phyloP scores from a whole-genome alignment of 768 basidiomycete species.

The Mycena galericulata region DNA sequence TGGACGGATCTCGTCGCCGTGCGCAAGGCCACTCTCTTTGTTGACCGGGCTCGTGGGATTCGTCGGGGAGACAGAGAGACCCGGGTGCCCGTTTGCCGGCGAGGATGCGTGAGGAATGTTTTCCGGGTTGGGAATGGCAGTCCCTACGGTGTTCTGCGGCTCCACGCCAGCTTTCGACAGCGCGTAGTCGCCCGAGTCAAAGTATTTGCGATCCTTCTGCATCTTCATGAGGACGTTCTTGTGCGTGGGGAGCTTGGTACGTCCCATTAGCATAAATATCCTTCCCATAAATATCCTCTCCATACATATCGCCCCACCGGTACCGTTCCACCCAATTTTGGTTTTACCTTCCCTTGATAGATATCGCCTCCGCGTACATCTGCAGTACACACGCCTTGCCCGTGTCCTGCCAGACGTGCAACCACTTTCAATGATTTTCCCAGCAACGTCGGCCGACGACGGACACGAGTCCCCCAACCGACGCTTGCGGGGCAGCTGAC shows the following conservation, averaged over 20 bases:
- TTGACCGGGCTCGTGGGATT: conserved; percentile 72
- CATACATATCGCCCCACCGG: too few species aligned
- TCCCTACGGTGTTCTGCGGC: conserved; percentile 91
- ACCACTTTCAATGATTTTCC: too few species aligned
- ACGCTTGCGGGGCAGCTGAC: too few species aligned
- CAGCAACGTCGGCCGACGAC: too few species aligned
- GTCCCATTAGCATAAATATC: too few species aligned
- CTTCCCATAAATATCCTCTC: too few species aligned
- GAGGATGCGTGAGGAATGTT: conserved; percentile 94
- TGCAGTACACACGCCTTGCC: too few species aligned
- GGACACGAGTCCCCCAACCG: too few species aligned
- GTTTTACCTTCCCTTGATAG: too few species aligned
- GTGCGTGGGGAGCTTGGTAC: conserved; percentile 90
- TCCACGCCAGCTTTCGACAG: conserved; percentile 94
- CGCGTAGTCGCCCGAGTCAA: conserved; percentile 99
- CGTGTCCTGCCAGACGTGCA: too few species aligned
- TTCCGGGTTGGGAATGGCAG: conserved; percentile 97
- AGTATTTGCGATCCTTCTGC: conserved; percentile 99
- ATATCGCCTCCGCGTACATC: too few species aligned
- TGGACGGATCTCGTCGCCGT: conserved; percentile 44
- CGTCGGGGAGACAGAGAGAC: conserved; percentile 81
- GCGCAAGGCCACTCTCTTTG: conserved; percentile 69
- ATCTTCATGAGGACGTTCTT: conserved; percentile 95
- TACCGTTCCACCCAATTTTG: too few species aligned
- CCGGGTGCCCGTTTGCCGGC: conserved; percentile 64